phyloP scores from a whole-genome alignment of 495 filamentous ascomycete genomes.

The Aspergillus sparsus region DNA sequence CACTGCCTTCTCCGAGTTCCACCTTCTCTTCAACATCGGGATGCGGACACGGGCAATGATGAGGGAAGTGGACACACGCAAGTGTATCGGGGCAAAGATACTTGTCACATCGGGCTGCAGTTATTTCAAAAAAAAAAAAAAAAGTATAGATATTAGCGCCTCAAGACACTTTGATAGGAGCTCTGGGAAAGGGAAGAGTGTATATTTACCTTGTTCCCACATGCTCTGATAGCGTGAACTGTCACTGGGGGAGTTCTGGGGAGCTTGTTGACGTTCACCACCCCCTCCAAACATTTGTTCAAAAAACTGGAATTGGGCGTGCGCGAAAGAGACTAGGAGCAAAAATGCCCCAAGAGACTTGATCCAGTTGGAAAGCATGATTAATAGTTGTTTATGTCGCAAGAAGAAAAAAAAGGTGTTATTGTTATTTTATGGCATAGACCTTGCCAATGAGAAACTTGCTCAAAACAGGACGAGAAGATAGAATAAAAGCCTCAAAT shows the following conservation, averaged over 20 bases:
- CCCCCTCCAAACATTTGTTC: conserved; percentile 78
- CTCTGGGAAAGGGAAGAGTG: neutral
- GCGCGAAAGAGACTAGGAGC: conserved; percentile 47
- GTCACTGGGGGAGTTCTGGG: conserved; percentile 78
- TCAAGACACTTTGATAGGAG: neutral
- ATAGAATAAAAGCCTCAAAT: too few species aligned
- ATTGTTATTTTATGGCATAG: neutral
- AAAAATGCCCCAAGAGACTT: conserved; percentile 46
- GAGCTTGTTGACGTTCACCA: conserved; percentile 58
- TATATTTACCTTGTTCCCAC: conserved; percentile 60
- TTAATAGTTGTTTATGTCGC: neutral
- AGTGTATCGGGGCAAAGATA: conserved; percentile 92
- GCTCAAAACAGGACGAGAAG: too few species aligned
- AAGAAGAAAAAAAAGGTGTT: neutral
- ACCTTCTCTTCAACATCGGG: conserved; percentile 82
- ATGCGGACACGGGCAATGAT: conserved; percentile 90
- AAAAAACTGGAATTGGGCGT: conserved; percentile 84
- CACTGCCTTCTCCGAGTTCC: conserved; percentile 78
- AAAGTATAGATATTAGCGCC: conserved; percentile 3
- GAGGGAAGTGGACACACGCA: conserved; percentile 87
- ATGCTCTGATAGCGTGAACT: conserved; percentile 71
- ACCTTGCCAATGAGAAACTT: neutral
- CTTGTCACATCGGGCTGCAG: conserved; percentile 71
- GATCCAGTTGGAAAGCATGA: conserved; percentile 33
- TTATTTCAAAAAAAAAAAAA: conserved; percentile 5